These are phyloP conservation scores for Byssochlamys sp. DNA, from an alignment of 2,329 filamentous ascomycete genomes.

Conservation along the genomic window DNA sequence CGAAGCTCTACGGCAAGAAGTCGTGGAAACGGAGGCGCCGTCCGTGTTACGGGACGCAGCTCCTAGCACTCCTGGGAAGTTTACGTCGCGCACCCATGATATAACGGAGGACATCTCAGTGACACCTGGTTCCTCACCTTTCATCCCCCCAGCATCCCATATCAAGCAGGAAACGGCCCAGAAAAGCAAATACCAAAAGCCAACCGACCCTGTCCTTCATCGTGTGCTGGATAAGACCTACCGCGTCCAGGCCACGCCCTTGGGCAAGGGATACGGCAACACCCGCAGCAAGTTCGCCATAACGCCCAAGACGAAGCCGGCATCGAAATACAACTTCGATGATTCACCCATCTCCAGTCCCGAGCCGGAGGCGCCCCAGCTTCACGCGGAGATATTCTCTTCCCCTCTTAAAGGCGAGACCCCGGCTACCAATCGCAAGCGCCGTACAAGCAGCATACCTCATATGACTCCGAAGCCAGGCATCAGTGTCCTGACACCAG, in stretches of 20 bases:
- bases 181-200: slow-evolving; percentile 30
- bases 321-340: slow-evolving; percentile 20
- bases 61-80: slow-evolving; percentile 29
- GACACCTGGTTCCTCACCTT: slow-evolving; percentile 50
- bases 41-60: slow-evolving; percentile 26
- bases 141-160: slow-evolving; percentile 45
- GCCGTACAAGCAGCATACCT: slow-evolving; percentile 29
- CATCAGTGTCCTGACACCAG: slow-evolving; percentile 74
- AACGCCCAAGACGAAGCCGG: slow-evolving; percentile 20
- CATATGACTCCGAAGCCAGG: slow-evolving; percentile 58
- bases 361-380: slow-evolving; percentile 67
- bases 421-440: slow-evolving; percentile 35
- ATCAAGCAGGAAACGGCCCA: slow-evolving; percentile 30
- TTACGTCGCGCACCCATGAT: slow-evolving; percentile 13
- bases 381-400: slow-evolving; percentile 77
- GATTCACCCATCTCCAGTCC: slow-evolving; percentile 61
- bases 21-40: slow-evolving; percentile 40
- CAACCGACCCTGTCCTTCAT: slow-evolving; percentile 68
- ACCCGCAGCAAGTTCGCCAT: slow-evolving; percentile 22
- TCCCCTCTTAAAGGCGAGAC: slow-evolving; percentile 51
- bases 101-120: slow-evolving; percentile 46
- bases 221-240: slow-evolving; percentile 93
- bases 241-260: slow-evolving; percentile 82
- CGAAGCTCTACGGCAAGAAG: slow-evolving; percentile 60
- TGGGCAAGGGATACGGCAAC: slow-evolving; percentile 43